Evolutionary conservation across 2,329 filamentous ascomycete species (phyloP).

Genomic region (Colletotrichum viniferum): DNA sequence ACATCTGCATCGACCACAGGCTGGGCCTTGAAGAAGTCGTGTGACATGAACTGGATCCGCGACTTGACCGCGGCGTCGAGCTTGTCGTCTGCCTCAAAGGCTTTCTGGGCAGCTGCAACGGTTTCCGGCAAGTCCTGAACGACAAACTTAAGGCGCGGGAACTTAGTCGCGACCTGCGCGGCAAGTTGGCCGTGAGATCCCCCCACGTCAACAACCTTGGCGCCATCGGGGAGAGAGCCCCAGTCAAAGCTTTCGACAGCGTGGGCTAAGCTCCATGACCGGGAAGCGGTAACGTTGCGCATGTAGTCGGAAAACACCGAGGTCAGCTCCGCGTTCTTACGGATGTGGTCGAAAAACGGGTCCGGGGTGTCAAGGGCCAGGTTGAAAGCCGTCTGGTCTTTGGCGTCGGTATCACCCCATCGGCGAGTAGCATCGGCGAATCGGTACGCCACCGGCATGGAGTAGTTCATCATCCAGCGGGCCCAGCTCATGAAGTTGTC

Average conservation of each 20-base stretch:
- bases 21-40: slow-evolving; percentile 43
- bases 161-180: background rate
- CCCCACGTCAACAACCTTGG: slow-evolving; percentile 13
- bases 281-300: slow-evolving; percentile 31
- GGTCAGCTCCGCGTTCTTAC: slow-evolving; percentile 23
- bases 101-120: background rate
- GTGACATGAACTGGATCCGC: slow-evolving; percentile 37
- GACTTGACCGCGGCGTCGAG: slow-evolving; percentile 21
- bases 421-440: slow-evolving; percentile 29
- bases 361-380: slow-evolving; percentile 29
- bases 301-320: slow-evolving; percentile 35
- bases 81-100: background rate
- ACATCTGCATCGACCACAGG: slow-evolving; percentile 45
- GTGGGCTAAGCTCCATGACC: slow-evolving; percentile 31
- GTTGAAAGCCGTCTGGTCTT: slow-evolving; percentile 32
- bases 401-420: slow-evolving; percentile 28
- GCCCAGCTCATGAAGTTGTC: slow-evolving; percentile 32
- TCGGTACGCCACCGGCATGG: slow-evolving; percentile 26
- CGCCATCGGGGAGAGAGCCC: background rate
- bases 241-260: slow-evolving; percentile 25
- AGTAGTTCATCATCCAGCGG: slow-evolving; percentile 30
- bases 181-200: slow-evolving; percentile 12
- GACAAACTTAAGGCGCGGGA: background rate
- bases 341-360: slow-evolving; percentile 37
- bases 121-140: slow-evolving; percentile 13